Conservation (phyloP, 1,284 basidiomycete genomes). For the Sporisorium scitamineum region DNA sequence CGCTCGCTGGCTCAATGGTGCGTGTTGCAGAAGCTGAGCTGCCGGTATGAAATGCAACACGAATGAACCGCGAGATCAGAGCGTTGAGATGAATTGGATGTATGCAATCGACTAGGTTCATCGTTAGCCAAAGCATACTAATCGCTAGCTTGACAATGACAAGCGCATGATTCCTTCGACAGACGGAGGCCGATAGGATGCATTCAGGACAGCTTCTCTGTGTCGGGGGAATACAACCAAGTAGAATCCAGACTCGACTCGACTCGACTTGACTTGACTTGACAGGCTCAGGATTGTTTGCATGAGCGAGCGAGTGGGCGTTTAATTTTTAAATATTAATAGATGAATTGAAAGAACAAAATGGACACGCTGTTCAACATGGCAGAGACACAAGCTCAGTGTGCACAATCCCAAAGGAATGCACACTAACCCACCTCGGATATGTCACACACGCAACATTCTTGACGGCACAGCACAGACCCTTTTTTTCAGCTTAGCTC, state of each 20-base stretch:
- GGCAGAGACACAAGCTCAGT: neutral
- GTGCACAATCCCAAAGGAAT: neutral
- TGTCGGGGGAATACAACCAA: neutral
- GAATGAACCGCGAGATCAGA: conserved; percentile 1
- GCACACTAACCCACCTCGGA: neutral
- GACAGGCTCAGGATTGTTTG: neutral
- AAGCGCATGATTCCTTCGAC: neutral
- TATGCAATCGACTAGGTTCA: neutral
- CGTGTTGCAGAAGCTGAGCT: neutral
- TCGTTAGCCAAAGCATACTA: neutral
- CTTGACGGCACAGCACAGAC: conserved; percentile 1
- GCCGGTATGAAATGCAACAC: neutral
- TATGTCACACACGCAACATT: neutral
- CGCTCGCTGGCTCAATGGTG: neutral
- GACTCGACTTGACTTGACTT: no score
- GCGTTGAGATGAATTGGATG: neutral
- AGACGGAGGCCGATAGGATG: neutral
- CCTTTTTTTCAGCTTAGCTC: neutral
- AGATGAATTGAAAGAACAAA: neutral
- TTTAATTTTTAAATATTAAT: neutral
- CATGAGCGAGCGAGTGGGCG: neutral
- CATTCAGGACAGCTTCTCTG: neutral
- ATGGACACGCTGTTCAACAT: neutral
- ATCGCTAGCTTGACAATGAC: neutral
- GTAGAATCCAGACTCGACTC: neutral